A percentile compares a stretch with the other conserved stretches of the same genome.
Conservation (phyloP, 2,329 filamentous ascomycete genomes). For the Alternaria dauci region DNA sequence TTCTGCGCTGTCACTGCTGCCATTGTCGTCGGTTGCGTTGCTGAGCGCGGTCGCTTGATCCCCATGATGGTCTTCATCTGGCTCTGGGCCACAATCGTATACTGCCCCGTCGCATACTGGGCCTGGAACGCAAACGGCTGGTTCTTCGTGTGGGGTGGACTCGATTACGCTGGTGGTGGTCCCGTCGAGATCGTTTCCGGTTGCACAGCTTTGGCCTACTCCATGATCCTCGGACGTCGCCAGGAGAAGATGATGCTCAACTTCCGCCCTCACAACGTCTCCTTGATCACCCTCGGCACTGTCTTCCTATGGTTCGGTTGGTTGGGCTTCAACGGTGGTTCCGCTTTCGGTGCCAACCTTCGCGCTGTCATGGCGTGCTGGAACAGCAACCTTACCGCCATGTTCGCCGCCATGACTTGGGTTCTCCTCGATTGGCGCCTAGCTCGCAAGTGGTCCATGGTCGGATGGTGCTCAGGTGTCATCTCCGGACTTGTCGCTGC, state of each 20-base stretch:
- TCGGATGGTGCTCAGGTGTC: slow-evolving; percentile 90
- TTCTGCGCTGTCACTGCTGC: slow-evolving; percentile 93
- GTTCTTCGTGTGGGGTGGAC: slow-evolving; percentile 87
- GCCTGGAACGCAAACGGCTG: slow-evolving; percentile 95
- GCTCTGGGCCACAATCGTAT: slow-evolving; percentile 95
- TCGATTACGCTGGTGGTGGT: slow-evolving; percentile 95
- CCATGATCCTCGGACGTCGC: slow-evolving; percentile 90
- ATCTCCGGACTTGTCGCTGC: slow-evolving; percentile 90
- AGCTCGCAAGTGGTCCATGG: slow-evolving; percentile 92
- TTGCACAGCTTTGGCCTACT: slow-evolving; percentile 92
- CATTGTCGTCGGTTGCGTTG: slow-evolving; percentile 89
- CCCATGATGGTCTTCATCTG: slow-evolving; percentile 96
- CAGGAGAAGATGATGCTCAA: slow-evolving; percentile 99
- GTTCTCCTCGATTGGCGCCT: slow-evolving; percentile 94
- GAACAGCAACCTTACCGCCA: slow-evolving; percentile 94
- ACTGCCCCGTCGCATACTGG: slow-evolving; percentile 97
- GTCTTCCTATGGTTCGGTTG: slow-evolving; percentile 98
- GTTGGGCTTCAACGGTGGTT: slow-evolving; percentile 98
- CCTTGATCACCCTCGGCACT: slow-evolving; percentile 93
- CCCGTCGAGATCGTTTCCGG: slow-evolving; percentile 98
- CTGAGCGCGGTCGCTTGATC: slow-evolving; percentile 90
- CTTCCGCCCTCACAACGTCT: slow-evolving; percentile 99
- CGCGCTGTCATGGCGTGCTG: slow-evolving; percentile 96
- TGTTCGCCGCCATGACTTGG: slow-evolving; percentile 93
- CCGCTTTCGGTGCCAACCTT: slow-evolving; percentile 90